These are phyloP conservation scores for Colletotrichum paranaense DNA, from an alignment of 2,329 filamentous ascomycete genomes.

Conservation along the genomic window DNA sequence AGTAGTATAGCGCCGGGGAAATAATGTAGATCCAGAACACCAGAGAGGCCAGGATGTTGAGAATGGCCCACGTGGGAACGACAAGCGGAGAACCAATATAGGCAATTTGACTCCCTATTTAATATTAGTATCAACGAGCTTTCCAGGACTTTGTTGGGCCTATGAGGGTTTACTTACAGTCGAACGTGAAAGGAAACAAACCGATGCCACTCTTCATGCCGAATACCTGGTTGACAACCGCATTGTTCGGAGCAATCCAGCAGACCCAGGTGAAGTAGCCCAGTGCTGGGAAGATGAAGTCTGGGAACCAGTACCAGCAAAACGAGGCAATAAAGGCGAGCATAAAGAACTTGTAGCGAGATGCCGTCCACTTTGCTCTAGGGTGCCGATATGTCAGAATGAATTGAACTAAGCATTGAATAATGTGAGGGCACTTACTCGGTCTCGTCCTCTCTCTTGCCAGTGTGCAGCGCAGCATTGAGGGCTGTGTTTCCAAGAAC, in stretches of 20 bases:
- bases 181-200: conserved; percentile 70
- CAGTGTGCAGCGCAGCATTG: conserved; percentile 53
- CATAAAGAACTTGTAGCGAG: conserved; percentile 47
- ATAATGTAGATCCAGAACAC: conserved; percentile 61
- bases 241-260: conserved; percentile 69
- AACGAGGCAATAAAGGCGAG: conserved; percentile 49
- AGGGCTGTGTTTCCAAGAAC: conserved; percentile 61
- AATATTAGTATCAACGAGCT: not conserved
- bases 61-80: conserved; percentile 56
- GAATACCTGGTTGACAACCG: conserved; percentile 70
- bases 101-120: conserved; percentile 42
- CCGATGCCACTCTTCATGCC: conserved; percentile 68
- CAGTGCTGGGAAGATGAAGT: conserved; percentile 56
- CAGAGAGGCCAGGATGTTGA: conserved; percentile 58
- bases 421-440: not conserved
- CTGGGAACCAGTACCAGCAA: conserved; percentile 63
- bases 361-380: conserved; percentile 45
- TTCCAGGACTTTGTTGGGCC: not conserved
- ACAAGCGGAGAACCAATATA: conserved; percentile 55
- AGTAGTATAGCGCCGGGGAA: conserved; percentile 57
- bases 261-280: conserved; percentile 67
- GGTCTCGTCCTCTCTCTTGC: conserved; percentile 42
- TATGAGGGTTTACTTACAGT: conserved; percentile 44
- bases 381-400: not conserved
- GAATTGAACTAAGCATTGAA: not conserved